phyloP scores from a whole-genome alignment of 805 yeast genomes.

The Ascoidea rubescens region DNA sequence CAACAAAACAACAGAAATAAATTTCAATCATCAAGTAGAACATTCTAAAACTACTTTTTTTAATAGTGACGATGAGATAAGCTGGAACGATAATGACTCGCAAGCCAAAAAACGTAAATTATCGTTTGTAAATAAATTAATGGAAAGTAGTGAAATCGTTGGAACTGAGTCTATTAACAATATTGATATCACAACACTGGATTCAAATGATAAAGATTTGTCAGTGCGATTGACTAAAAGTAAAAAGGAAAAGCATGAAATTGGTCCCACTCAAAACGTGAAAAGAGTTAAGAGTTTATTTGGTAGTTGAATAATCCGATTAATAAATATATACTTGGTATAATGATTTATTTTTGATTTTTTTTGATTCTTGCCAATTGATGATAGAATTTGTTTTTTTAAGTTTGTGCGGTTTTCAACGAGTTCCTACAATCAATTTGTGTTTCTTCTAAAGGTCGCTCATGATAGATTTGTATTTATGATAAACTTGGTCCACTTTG shows the following conservation, averaged over 20 bases:
- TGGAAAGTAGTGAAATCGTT: background rate
- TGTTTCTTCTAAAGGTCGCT: too few species aligned
- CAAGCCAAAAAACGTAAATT: too few species aligned
- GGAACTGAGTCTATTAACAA: too few species aligned
- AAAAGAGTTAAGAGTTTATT: background rate
- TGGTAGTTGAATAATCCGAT: background rate
- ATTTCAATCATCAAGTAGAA: background rate
- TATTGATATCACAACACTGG: background rate
- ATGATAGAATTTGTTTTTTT: too few species aligned
- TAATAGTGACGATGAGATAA: background rate
- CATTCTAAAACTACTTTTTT: background rate
- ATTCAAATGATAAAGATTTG: background rate
- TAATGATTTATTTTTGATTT: too few species aligned
- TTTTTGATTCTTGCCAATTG: too few species aligned
- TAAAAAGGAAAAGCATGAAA: background rate
- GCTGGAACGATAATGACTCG: background rate
- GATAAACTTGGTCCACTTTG: slow-evolving; percentile 26
- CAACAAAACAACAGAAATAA: background rate
- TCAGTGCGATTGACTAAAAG: background rate
- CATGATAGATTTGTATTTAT: slow-evolving; percentile 18
- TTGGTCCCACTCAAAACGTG: background rate
- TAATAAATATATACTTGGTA: too few species aligned
- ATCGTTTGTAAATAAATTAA: too few species aligned
- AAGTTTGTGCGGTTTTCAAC: too few species aligned
- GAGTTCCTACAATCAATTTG: too few species aligned